Percentiles rank a stretch among this genome's conserved stretches.
Evolutionary conservation across 352 stramenopile genomes (phyloP).

Genomic region (Phytophthora citrophthora): DNA sequence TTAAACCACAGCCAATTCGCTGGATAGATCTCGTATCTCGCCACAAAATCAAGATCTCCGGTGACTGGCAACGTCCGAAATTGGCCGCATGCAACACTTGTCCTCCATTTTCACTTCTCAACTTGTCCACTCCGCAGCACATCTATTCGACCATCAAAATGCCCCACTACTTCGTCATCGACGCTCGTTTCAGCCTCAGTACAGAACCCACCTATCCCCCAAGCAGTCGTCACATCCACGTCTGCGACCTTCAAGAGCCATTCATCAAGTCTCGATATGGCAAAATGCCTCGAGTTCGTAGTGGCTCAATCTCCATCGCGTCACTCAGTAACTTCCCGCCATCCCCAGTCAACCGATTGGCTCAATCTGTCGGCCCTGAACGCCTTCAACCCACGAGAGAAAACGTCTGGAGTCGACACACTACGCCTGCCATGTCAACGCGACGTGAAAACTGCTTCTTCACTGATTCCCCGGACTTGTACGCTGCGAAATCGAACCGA

Average conservation of each 20-base stretch:
- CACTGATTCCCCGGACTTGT: conserved; percentile 13
- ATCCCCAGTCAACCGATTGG: conserved; percentile 32
- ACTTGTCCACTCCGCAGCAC: conserved; percentile 4
- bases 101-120: conserved; percentile 12
- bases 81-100: not conserved
- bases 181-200: conserved; percentile 34
- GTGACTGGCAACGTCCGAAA: not conserved
- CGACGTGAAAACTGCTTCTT: conserved; percentile 12
- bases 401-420: conserved; percentile 24
- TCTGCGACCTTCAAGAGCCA: not conserved
- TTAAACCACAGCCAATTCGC: conserved; percentile 16
- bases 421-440: conserved; percentile 22
- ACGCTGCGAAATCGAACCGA: conserved; percentile 29
- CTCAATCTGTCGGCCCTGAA: conserved; percentile 29
- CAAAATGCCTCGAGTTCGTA: conserved; percentile 25
- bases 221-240: not conserved
- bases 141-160: conserved; percentile 4
- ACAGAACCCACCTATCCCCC: conserved; percentile 9
- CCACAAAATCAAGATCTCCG: conserved; percentile 19
- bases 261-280: conserved; percentile 4
- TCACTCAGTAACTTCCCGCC: conserved; percentile 8
- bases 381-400: conserved; percentile 4
- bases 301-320: conserved; percentile 30
- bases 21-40: conserved; percentile 29
- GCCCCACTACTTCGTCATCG: conserved; percentile 34